Evolutionary conservation across 805 yeast genomes (phyloP), one percentile per base, ranked within the genome.

Genomic region (Yamadazyma paraphyllophila): DNA sequence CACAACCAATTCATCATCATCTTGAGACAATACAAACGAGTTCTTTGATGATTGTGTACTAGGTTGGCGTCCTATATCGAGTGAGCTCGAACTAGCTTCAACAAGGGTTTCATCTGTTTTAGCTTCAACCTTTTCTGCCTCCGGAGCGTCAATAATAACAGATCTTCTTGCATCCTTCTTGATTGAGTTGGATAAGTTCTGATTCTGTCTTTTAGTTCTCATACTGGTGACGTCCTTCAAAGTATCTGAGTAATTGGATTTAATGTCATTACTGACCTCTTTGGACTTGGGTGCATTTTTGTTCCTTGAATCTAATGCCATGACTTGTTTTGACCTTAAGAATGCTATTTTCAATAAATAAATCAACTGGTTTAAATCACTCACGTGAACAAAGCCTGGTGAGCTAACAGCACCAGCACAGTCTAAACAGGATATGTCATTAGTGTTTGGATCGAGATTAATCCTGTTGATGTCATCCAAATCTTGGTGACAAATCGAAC

Each of bases 331-430:
- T 33, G 85, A 85, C 46, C 96, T 74, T 2, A 85, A 79, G 39
- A 91, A 71, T 0, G 98, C 98, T 50, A 94, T 89, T 56, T 87
- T 85, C 53, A 91, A 69, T 38, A 94, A 67, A 60, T 82, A 88
- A 14, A 83, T 73, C 58, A 90, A 76, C 64, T 94, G 98, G 14
- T 80, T 65, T 39, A 89, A 75, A 48, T 82, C 83, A 4, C 88
- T 76, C 1, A 90, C 83, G n/a, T 65, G 56, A 39, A 69, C 75
- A 58, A 89, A 83, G 0, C 85, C 90, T 1, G 69, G 51, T 13
- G 39, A 32, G 11, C 24, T 26, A 33, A 15, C 36, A 7, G 12
- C 37, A 15, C 48, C 45, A 16, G 33, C 40, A 30, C 45, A 41
- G 10, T 38, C 49, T 2, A n/a, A 16, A 29, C 49, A 46, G 3